Conservation (phyloP, 2,329 filamentous ascomycete species). For the Aspergillus sp. region DNA sequence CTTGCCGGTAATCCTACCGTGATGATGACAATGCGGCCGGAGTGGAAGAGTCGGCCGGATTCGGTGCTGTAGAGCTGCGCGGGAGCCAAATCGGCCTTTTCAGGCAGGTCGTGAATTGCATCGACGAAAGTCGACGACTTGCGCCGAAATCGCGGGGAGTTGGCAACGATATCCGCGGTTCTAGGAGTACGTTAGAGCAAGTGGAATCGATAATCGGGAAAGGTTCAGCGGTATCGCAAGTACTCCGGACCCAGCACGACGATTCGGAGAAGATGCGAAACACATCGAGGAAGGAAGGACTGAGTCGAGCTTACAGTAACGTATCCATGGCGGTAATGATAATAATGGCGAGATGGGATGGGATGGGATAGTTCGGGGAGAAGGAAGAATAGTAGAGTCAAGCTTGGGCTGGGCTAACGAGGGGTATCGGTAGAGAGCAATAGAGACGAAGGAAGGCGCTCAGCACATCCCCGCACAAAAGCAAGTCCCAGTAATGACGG, state of each 20-base stretch:
- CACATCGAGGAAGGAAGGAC: neutral
- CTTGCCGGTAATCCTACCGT: constrained; percentile 93
- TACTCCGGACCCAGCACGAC: neutral
- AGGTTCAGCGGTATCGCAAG: neutral
- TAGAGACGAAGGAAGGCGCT: neutral
- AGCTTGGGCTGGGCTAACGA: neutral
- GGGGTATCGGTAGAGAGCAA: neutral
- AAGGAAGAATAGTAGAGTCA: constrained; percentile 11
- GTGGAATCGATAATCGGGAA: neutral
- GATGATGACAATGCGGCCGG: constrained; percentile 93
- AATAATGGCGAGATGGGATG: neutral
- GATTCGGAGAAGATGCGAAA: neutral
- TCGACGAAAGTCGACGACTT: constrained; percentile 96
- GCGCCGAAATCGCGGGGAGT: constrained; percentile 83
- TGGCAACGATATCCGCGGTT: constrained; percentile 88
- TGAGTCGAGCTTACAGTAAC: constrained; percentile 43
- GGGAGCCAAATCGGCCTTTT: constrained; percentile 81
- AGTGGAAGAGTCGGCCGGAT: constrained; percentile 94
- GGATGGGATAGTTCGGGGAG: neutral
- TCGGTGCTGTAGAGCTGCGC: constrained; percentile 98
- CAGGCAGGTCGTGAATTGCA: constrained; percentile 89
- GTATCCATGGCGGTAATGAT: constrained; percentile 47
- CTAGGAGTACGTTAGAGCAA: constrained; percentile 49
- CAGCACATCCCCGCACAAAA: neutral
- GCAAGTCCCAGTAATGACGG: neutral